Percentiles rank a stretch among this genome's conserved stretches.
Evolutionary conservation across 805 yeast species (phyloP).

Genomic region (Starmerella geochares): DNA sequence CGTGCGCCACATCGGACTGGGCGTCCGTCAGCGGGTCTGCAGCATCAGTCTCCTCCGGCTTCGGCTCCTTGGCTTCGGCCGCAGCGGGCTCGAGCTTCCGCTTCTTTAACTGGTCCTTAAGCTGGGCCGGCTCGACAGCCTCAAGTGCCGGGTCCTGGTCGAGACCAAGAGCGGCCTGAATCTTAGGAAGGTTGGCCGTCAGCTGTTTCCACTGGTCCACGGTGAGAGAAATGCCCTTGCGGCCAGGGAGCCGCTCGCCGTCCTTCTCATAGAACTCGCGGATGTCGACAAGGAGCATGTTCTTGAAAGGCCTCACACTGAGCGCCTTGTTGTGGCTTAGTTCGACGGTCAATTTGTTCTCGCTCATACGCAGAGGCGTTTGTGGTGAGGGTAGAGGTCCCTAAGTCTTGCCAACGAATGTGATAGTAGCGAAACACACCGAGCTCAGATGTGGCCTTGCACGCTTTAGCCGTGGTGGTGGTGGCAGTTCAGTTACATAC

Average conservation of each 20-base stretch:
- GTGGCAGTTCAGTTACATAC: too few relatives aligned
- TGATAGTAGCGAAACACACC: too few relatives aligned
- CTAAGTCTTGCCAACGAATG: too few relatives aligned
- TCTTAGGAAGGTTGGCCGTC: constrained; percentile 9
- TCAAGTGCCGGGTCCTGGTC: constrained; percentile 3
- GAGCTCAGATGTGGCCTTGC: too few relatives aligned
- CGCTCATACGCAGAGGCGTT: not conserved
- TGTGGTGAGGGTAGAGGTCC: too few relatives aligned
- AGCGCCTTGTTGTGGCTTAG: constrained; percentile 57
- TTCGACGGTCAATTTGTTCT: constrained; percentile 25
- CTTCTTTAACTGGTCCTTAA: not conserved
- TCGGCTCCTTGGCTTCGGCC: not conserved
- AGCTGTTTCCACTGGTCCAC: constrained; percentile 19
- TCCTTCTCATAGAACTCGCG: constrained; percentile 63
- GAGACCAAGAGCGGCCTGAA: constrained; percentile 11
- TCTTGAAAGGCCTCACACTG: constrained; percentile 62
- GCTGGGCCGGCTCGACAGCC: constrained; percentile 2
- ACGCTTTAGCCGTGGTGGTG: too few relatives aligned
- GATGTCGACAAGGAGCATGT: constrained; percentile 61
- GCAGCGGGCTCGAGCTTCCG: not conserved
- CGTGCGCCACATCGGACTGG: too few relatives aligned
- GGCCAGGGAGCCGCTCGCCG: constrained; percentile 67
- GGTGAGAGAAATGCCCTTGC: constrained; percentile 39
- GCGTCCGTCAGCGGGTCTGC: too few relatives aligned
- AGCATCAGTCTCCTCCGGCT: not conserved